phyloP scores from a whole-genome alignment of 257 asterid genomes.

The Solanum chiquidenum region DNA sequence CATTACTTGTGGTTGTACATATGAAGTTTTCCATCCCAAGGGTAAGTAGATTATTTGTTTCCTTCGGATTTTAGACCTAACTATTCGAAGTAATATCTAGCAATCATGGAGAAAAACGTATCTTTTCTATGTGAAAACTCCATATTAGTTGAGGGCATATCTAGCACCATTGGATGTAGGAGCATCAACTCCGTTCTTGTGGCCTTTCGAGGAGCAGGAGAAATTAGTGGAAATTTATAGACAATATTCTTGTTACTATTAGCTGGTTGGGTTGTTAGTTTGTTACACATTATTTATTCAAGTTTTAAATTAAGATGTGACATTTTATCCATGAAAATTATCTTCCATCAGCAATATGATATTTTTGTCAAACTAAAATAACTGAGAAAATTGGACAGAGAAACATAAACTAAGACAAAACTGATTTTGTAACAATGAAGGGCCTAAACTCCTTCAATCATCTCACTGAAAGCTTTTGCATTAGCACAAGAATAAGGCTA shows the following conservation, averaged over 20 bases:
- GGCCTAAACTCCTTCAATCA: neutral
- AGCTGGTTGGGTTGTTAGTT: neutral
- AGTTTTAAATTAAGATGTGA: neutral
- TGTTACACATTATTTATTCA: neutral
- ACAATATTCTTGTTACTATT: neutral
- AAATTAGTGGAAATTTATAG: neutral
- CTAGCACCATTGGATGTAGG: neutral
- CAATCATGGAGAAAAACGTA: neutral
- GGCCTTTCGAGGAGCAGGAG: neutral
- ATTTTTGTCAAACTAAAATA: neutral
- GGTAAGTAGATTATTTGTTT: neutral
- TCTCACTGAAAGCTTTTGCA: neutral
- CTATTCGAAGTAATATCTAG: neutral
- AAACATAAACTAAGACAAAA: neutral
- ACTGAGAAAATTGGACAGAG: neutral
- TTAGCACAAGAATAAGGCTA: neutral
- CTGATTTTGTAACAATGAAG: neutral
- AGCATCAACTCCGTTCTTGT: neutral
- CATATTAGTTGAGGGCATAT: neutral
- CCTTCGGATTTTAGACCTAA: neutral
- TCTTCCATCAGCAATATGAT: neutral
- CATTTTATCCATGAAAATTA: neutral
- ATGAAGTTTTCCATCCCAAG: neutral
- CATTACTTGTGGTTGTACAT: neutral
- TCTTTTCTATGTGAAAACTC: neutral